Evolutionary conservation across 306 rosid genomes (phyloP).

Genomic region (Carpinus fangiana): DNA sequence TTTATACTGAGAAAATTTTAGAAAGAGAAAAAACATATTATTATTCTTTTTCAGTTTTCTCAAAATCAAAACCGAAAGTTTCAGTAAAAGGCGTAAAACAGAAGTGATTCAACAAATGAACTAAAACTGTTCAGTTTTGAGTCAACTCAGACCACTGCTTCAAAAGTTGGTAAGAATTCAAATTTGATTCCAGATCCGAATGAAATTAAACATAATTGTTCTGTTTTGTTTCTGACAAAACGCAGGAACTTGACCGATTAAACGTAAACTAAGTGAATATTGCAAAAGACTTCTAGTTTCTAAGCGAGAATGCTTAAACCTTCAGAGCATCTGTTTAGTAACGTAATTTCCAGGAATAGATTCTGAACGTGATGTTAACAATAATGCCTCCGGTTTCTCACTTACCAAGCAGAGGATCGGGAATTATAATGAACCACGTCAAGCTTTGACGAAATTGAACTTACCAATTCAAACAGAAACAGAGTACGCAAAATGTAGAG

Average conservation of each 20-base stretch:
- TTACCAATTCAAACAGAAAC: background rate
- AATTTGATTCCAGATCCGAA: background rate
- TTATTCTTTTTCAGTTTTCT: background rate
- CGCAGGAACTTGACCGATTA: background rate
- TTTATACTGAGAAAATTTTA: background rate
- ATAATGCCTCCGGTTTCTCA: background rate
- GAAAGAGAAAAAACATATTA: background rate
- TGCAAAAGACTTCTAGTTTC: background rate
- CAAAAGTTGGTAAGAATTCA: background rate
- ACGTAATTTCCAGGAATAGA: background rate
- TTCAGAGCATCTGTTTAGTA: background rate
- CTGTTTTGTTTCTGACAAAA: slow-evolving; percentile 1
- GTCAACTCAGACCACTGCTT: background rate
- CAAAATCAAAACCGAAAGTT: background rate
- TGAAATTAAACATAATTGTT: background rate
- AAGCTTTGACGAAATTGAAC: background rate
- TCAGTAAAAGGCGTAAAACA: background rate
- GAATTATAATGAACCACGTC: background rate
- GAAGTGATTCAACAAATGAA: background rate
- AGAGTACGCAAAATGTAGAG: background rate
- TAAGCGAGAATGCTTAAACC: background rate
- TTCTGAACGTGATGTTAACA: background rate
- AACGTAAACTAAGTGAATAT: background rate
- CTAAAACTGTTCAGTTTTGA: background rate
- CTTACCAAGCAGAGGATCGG: background rate